Percentiles rank a stretch among this genome's conserved stretches.
Evolutionary conservation across 345 rosid species (phyloP).

Genomic region (Hirschfeldia incana): DNA sequence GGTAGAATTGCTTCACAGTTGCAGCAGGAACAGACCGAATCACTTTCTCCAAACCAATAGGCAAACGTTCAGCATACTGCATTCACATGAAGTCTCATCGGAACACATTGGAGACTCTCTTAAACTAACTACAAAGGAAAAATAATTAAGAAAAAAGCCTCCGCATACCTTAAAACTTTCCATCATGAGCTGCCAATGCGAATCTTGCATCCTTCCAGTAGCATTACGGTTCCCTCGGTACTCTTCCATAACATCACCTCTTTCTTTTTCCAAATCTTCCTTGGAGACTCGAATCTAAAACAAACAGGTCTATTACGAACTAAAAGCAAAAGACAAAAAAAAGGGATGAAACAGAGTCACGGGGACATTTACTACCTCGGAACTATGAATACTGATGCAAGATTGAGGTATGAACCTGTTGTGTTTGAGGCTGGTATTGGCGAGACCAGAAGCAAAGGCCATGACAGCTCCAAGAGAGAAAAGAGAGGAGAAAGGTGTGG

Average conservation of each 20-base stretch:
- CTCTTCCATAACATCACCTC: slow-evolving; percentile 96
- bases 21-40: slow-evolving; percentile 77
- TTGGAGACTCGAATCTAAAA: slow-evolving; percentile 75
- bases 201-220: slow-evolving; percentile 85
- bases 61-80: slow-evolving; percentile 94
- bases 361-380: slow-evolving; percentile 57
- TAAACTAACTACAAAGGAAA: too few relatives aligned
- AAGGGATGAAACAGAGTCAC: neutral
- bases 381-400: slow-evolving; percentile 28
- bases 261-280: slow-evolving; percentile 88
- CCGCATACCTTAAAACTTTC: slow-evolving; percentile 79
- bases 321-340: neutral
- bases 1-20: slow-evolving; percentile 71
- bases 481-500: too few relatives aligned
- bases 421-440: too few relatives aligned
- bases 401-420: too few relatives aligned
- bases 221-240: slow-evolving; percentile 83
- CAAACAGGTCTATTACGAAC: neutral
- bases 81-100: slow-evolving; percentile 14
- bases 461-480: too few relatives aligned
- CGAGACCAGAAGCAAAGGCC: too few relatives aligned
- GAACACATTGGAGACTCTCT: neutral
- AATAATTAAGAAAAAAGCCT: slow-evolving; percentile 35
- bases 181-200: slow-evolving; percentile 87
- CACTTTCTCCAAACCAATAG: slow-evolving; percentile 90